Evolutionary conservation across 352 stramenopile genomes (phyloP).

Genomic region (Elongisporangium anandrum): DNA sequence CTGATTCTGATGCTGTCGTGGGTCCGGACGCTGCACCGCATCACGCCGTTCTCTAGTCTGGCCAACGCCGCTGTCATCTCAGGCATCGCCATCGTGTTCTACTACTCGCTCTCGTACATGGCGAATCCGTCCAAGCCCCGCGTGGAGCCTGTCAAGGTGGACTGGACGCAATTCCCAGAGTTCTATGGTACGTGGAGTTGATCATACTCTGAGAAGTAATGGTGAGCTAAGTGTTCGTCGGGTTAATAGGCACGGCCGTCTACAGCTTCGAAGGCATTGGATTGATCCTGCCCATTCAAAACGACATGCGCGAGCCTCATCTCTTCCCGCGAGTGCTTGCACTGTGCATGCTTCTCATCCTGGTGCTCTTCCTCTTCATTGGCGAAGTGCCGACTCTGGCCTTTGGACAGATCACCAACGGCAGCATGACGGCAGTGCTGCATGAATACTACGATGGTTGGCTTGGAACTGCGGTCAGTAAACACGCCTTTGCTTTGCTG

Average conservation of each 20-base stretch:
- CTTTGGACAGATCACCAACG: conserved; percentile 66
- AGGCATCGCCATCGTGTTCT: conserved; percentile 79
- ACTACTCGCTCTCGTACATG: conserved; percentile 69
- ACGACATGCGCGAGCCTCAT: conserved; percentile 60
- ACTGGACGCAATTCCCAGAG: conserved; percentile 44
- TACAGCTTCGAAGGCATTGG: conserved; percentile 84
- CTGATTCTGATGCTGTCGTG: conserved; percentile 68
- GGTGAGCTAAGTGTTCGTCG: neutral
- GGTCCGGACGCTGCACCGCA: conserved; percentile 65
- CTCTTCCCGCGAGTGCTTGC: conserved; percentile 54
- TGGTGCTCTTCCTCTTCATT: conserved; percentile 75
- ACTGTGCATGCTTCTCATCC: conserved; percentile 57
- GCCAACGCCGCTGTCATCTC: conserved; percentile 59
- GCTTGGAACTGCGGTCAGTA: conserved; percentile 50
- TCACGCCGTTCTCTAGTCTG: conserved; percentile 71
- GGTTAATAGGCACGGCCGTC: conserved; percentile 48
- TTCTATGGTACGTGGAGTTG: conserved; percentile 44
- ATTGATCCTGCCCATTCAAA: conserved; percentile 72
- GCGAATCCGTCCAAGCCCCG: conserved; percentile 25
- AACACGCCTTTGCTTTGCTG: neutral
- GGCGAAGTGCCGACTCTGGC: conserved; percentile 63
- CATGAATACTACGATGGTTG: conserved; percentile 67
- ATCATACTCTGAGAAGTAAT: no score
- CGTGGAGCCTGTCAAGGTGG: conserved; percentile 9
- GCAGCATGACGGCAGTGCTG: conserved; percentile 76